Conservation (phyloP, 176 grass and related monocot species). For the Lolium rigidum region DNA sequence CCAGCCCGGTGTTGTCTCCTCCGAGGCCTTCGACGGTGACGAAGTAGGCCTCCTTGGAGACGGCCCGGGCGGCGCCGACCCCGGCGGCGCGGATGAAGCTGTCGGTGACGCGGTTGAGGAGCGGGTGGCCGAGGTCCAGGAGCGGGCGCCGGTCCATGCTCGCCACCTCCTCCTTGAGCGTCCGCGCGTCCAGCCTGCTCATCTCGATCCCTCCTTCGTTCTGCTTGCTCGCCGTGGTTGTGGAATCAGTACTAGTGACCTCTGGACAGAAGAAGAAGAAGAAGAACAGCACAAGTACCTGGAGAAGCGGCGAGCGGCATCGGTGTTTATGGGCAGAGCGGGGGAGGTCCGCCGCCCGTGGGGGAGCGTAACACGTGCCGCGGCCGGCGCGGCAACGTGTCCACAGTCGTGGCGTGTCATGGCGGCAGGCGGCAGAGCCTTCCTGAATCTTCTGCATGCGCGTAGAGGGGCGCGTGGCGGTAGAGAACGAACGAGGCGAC, state of each 20-base stretch:
- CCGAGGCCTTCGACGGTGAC: conserved; percentile 56
- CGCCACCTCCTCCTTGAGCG: conserved; percentile 57
- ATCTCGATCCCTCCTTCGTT: not conserved
- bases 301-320: conserved; percentile 13
- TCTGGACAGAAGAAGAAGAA: not conserved
- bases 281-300: not conserved
- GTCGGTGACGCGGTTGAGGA: conserved; percentile 76
- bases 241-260: not conserved
- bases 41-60: conserved; percentile 84
- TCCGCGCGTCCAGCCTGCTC: conserved; percentile 65
- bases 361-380: conserved; percentile 2
- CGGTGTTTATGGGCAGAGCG: not conserved
- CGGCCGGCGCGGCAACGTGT: not conserved
- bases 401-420: not conserved
- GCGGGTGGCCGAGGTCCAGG: conserved; percentile 86
- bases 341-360: not conserved
- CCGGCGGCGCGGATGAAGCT: conserved; percentile 89
- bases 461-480: conserved; percentile 26
- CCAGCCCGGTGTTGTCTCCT: conserved; percentile 42
- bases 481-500: not conserved
- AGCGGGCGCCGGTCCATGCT: conserved; percentile 62
- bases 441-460: not conserved
- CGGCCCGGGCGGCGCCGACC: conserved; percentile 73
- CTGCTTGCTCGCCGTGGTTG: not conserved
- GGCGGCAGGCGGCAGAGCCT: not conserved